phyloP scores from a whole-genome alignment of 257 asterid species.

The Nicotiana otophora region DNA sequence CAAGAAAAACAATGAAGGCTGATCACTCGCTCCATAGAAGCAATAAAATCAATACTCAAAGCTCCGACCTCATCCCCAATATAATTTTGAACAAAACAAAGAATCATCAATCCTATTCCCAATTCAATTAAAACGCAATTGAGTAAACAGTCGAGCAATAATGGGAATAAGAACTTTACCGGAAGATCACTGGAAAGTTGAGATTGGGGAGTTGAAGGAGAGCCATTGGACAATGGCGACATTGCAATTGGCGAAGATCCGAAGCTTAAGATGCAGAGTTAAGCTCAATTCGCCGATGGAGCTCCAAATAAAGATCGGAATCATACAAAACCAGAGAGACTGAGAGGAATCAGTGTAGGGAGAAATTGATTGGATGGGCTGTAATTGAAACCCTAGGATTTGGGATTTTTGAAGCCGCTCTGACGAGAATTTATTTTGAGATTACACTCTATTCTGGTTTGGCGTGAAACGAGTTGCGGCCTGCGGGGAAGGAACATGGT shows the following conservation, averaged over 20 bases:
- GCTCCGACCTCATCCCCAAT: not conserved
- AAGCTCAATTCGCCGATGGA: slow-evolving; percentile 61
- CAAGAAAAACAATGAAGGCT: not conserved
- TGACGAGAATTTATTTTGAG: not conserved
- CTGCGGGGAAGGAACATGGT: not conserved
- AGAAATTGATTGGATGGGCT: slow-evolving; percentile 39
- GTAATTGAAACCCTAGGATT: slow-evolving; percentile 42
- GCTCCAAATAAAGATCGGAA: slow-evolving; percentile 40
- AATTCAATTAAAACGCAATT: slow-evolving; percentile 7
- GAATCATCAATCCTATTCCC: not conserved
- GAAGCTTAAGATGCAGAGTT: slow-evolving; percentile 29
- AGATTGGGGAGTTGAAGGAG: slow-evolving; percentile 46
- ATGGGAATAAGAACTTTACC: slow-evolving; percentile 27
- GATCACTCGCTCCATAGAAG: not conserved
- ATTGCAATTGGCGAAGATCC: slow-evolving; percentile 52
- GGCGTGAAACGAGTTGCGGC: not conserved
- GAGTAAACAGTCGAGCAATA: not conserved
- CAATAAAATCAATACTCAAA: not conserved
- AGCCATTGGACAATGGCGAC: slow-evolving; percentile 42
- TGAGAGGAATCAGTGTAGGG: not conserved
- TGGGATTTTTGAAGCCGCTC: slow-evolving; percentile 1
- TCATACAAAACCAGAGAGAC: slow-evolving; percentile 35
- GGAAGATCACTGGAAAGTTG: slow-evolving; percentile 19
- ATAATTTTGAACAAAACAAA: not conserved
- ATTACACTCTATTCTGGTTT: not conserved